Evolutionary conservation across 129 eudicot species (phyloP).

Genomic region (Ambrosia trifida): DNA sequence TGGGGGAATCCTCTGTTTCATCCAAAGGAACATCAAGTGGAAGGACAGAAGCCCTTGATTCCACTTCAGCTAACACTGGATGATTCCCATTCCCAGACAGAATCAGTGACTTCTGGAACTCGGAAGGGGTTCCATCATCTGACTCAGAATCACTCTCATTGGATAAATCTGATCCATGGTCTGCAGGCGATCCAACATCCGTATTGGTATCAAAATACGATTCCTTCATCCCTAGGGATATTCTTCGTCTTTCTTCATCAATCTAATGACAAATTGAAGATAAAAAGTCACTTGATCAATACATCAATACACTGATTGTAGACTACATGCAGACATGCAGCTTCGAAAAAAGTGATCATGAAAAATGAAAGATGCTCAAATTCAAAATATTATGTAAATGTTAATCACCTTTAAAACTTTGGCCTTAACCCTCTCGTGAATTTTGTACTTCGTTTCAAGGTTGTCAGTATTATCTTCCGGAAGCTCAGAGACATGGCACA

Average conservation of each 20-base stretch:
- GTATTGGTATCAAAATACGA: constrained; percentile 51
- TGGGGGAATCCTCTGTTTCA: constrained; percentile 51
- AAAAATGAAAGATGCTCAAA: background rate
- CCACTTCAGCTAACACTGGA: constrained; percentile 54
- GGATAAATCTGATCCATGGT: constrained; percentile 37
- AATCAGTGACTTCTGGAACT: constrained; percentile 22
- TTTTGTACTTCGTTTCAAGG: constrained; percentile 56
- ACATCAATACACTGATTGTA: background rate
- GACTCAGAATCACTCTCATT: constrained; percentile 27
- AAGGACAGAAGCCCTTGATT: constrained; percentile 76
- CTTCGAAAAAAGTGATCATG: background rate
- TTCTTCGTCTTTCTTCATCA: constrained; percentile 66
- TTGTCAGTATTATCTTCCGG: constrained; percentile 62
- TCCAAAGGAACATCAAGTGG: constrained; percentile 86
- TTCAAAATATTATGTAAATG: background rate
- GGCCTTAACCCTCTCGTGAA: constrained; percentile 73
- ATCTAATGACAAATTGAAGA: constrained; percentile 44
- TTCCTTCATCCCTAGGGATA: constrained; percentile 83
- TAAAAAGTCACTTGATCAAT: background rate
- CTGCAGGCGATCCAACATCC: constrained; percentile 26
- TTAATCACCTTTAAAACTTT: constrained; percentile 68
- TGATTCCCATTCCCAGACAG: constrained; percentile 36
- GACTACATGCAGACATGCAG: constrained; percentile 5
- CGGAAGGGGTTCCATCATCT: constrained; percentile 20
- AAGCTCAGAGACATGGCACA: constrained; percentile 88